These are phyloP conservation scores for Gloeostereum incarnatum DNA, from an alignment of 768 basidiomycete species.

Conservation along the genomic window DNA sequence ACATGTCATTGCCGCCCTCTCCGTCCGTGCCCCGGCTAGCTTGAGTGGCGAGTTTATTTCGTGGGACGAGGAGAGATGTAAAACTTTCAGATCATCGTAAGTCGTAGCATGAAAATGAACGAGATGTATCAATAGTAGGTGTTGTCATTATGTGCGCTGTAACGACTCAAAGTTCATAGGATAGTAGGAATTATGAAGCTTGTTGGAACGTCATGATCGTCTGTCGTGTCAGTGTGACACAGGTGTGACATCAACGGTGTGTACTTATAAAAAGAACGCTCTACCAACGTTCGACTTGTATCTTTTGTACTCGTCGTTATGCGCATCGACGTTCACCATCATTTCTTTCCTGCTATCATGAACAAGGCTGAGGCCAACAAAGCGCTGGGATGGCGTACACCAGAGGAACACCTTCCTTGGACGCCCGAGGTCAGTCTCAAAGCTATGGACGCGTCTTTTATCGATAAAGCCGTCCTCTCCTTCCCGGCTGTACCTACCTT, in stretches of 20 bases:
- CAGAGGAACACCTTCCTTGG: constrained; percentile 61
- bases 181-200: no score
- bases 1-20: constrained; percentile 69
- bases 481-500: constrained; percentile 46
- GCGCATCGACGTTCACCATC: constrained; percentile 70
- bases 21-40: constrained; percentile 50
- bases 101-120: neutral
- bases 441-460: constrained; percentile 50
- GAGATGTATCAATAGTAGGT: neutral
- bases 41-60: constrained; percentile 72
- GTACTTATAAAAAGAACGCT: no score
- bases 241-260: no score
- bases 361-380: constrained; percentile 35
- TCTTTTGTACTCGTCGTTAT: neutral
- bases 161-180: no score
- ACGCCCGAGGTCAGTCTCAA: constrained; percentile 43
- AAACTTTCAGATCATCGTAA: neutral
- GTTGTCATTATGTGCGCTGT: no score
- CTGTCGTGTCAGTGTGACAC: no score
- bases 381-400: constrained; percentile 52
- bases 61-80: constrained; percentile 53
- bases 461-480: constrained; percentile 58
- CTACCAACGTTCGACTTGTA: no score
- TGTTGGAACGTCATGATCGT: no score
- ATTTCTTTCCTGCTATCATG: constrained; percentile 51